Percentiles rank a stretch among this genome's conserved stretches.
Conservation (phyloP, 2,329 filamentous ascomycete species). For the Byssoonygena ceratinophila region DNA sequence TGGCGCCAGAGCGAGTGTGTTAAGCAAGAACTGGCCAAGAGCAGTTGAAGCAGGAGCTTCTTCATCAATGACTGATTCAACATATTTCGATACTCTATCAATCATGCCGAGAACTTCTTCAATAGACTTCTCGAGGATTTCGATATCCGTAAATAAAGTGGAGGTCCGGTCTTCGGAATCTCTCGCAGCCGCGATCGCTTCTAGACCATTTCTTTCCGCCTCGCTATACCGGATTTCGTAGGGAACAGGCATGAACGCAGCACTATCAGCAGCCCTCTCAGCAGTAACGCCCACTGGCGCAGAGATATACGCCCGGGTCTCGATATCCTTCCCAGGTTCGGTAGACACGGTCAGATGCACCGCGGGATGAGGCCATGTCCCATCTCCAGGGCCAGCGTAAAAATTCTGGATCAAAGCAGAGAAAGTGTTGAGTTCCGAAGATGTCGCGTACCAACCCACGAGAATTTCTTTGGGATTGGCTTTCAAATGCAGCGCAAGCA, state of each 20-base stretch:
- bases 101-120: slow-evolving; percentile 82
- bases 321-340: slow-evolving; percentile 75
- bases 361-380: slow-evolving; percentile 94
- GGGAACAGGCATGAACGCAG: slow-evolving; percentile 93
- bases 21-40: slow-evolving; percentile 89
- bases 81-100: slow-evolving; percentile 83
- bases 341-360: slow-evolving; percentile 93
- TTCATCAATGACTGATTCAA: slow-evolving; percentile 77
- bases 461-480: slow-evolving; percentile 88
- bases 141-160: slow-evolving; percentile 73
- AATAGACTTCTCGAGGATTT: slow-evolving; percentile 72
- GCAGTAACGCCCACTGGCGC: slow-evolving; percentile 89
- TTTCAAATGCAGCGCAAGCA: slow-evolving; percentile 89
- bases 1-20: slow-evolving; percentile 80
- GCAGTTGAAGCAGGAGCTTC: slow-evolving; percentile 84
- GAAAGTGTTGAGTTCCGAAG: slow-evolving; percentile 94
- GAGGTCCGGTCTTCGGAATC: slow-evolving; percentile 64
- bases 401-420: slow-evolving; percentile 98
- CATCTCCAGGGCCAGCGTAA: slow-evolving; percentile 92
- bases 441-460: slow-evolving; percentile 97
- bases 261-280: slow-evolving; percentile 90
- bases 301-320: slow-evolving; percentile 88
- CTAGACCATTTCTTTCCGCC: slow-evolving; percentile 63
- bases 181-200: slow-evolving; percentile 73
- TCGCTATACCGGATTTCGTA: slow-evolving; percentile 88